Evolutionary conservation across 176 grass and related monocot species (phyloP), one percentile per base, ranked within the genome.

Genomic region (Themeda triandra): DNA sequence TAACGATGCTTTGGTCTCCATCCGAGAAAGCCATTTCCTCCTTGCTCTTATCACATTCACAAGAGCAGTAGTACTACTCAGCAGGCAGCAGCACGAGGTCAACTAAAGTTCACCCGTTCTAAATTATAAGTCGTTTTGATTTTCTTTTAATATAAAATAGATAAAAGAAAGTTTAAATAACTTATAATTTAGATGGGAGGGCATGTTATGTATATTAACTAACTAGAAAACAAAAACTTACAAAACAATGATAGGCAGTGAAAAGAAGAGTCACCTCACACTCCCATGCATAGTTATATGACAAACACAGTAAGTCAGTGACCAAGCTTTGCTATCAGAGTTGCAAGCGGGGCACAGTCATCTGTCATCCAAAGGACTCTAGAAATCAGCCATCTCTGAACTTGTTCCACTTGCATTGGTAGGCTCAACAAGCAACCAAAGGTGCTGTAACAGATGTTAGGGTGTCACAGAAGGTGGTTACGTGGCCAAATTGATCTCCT

Each of bases 1-100:
- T 10, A 71, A 24, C 18, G 88, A 89, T 65, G 70, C 53, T 86
- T 85, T 82, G 71, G 65, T 75, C 88, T 40, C 71, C 65, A 82
- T 75, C 30, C 53, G 78, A 81, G 78, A 83, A 44, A 81, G 76
- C 37, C n/a, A 63, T 60, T 30, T 80, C 80, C 77, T 51, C 5
- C 60, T 70, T n/a, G 82, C 63, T 69, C 76, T 85, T 76, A 80
- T n/a, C n/a, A n/a, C n/a, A n/a, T n/a, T 88, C 72, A 56, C 37
- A 66, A 73, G 51, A 54, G 19, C 3, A 56, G 8, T n/a, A n/a
- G 53, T 31, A 76, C 10, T 59, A 18, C 49, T 53, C 48, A 19
- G 49, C n/a, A n/a, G n/a, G 17, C 3, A 27, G 44, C 39, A 24
- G 24, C n/a, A 13, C 56, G n/a, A 0, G 19, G 56, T 60, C 54